A percentile compares a stretch with the other conserved stretches of the same genome.
These are phyloP conservation scores for Gracilaria vermiculophylla DNA, from an alignment of 23 red algal species.

Conservation along the genomic window DNA sequence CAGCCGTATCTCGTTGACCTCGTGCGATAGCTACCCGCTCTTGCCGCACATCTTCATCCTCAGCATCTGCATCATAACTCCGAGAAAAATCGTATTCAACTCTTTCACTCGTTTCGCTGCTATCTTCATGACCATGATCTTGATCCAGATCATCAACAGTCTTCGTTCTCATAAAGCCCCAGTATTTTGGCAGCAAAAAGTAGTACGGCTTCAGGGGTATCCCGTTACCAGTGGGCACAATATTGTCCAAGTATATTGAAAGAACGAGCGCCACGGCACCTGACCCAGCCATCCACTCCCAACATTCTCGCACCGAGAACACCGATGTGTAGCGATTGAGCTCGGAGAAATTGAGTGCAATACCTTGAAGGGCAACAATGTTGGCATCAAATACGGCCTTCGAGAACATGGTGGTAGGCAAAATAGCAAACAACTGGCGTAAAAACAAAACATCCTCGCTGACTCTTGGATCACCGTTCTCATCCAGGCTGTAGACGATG, in stretches of 20 bases:
- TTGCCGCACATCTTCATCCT: slow-evolving; percentile 53
- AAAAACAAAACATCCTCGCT: slow-evolving; percentile 59
- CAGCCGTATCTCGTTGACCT: slow-evolving; percentile 40
- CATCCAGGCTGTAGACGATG: slow-evolving; percentile 71
- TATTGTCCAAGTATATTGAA: slow-evolving; percentile 90
- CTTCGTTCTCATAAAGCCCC: slow-evolving; percentile 32
- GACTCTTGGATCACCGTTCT: slow-evolving; percentile 60
- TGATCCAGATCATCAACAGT: not conserved
- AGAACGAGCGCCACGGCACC: slow-evolving; percentile 48
- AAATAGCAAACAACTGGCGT: slow-evolving; percentile 82
- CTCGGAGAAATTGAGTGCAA: slow-evolving; percentile 16
- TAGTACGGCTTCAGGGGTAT: slow-evolving; percentile 66
- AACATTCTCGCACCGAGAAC: slow-evolving; percentile 85
- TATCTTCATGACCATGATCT: not conserved
- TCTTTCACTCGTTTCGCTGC: slow-evolving; percentile 28
- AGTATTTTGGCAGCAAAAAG: slow-evolving; percentile 70
- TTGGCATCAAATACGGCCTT: slow-evolving; percentile 75
- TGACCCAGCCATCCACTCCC: slow-evolving; percentile 91
- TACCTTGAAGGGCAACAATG: slow-evolving; percentile 52
- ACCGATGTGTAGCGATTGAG: slow-evolving; percentile 45
- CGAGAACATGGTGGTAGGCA: slow-evolving; percentile 79
- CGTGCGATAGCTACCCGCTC: slow-evolving; percentile 40
- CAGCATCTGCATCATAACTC: slow-evolving; percentile 36
- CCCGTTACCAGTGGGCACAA: slow-evolving; percentile 72
- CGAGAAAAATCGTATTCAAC: not conserved